Base-by-base conservation (phyloP, 345 rosid species). In the Eucalyptus polybractea region DNA sequence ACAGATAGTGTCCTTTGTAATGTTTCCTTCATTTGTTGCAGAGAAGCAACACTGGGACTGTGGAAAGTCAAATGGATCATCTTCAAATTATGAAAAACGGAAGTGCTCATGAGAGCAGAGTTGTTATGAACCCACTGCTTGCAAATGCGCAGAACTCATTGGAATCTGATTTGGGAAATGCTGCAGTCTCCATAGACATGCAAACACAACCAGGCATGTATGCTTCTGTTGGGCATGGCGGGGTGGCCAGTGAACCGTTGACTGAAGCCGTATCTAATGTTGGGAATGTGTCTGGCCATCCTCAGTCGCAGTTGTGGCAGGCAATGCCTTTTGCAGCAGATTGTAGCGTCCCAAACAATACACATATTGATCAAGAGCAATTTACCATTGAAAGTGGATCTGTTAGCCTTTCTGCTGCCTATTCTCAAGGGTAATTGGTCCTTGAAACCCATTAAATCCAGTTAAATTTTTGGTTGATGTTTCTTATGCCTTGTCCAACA, bases 371-470 rank as follows among this genome's bases (percentile, higher is more conserved):
- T 69, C 91, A 88, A 80, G 91, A 86, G 89, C 91, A 93, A 85
- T 86, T 76, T 69, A 87, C 65, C 0, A 89, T 89, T 42, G 93
- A 91, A 62, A 90, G 87, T 83, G 95, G 89, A 89, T 91, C 94
- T 67, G 90, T 69, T 44, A 91, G 88, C 87, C 56, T 92, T 81
- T 95, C 98, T 81, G 93, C 90, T 91, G 91, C 92, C 54, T 95
- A 92, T 91, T 95, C 97, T 92, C 94, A 95, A 93, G 95, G 96
- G 99, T 97, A 92, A 91, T 76, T 76, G 47, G 42, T 40, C 85
- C 47, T 40, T 40, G 29, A 40, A 42, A 76, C 83, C 24, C 83
- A 76, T 76, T 76, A 21, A 25, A 76, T 37, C 47, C 85, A 76
- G 85, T 76, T 76, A 76, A 24, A 76, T 76, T 10, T 76, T 40